Base-by-base conservation (phyloP, 2,329 filamentous ascomycete genomes). In the Phialophora macrospora region DNA sequence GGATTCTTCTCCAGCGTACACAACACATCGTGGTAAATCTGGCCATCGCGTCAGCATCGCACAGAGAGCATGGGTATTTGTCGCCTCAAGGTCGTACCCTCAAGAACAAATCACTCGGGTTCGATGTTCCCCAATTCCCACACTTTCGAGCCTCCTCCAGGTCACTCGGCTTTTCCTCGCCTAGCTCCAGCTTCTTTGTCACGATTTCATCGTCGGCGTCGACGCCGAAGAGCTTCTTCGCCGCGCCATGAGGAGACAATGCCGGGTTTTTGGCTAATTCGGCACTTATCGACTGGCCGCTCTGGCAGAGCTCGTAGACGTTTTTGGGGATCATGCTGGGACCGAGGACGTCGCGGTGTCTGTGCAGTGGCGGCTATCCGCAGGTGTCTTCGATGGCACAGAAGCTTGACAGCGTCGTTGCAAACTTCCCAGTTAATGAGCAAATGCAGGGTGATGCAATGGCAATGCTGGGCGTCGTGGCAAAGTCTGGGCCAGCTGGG, bases 101-200 rank as follows among this genome's bases (percentile, higher is more conserved):
- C 5, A 92, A 76, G 73, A 93, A 93, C 0, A 93, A 77, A 17
- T 87, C 82, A 68, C 88, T 90, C 0, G 90, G 91, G 59, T 81
- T 76, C 1, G 83, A 81, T 0, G 81, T 74, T 0, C 88, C 89
- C 85, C 90, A 93, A 60, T 84, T 86, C 1, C 90, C 90, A 73
- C 89, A 92, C 62, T 81, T 73, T 7, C 78, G 77, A 1, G 88
- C 87, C 52, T 79, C 81, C 46, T 85, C 76, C 28, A 90, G 73
- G 32, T 84, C 82, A 55, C 83, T 80, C 1, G 75, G 38, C 70
- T 63, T 60, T 64, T 73, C 22, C 62, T 72, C 48, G 63, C 59
- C 30, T 69, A 60, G 57, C 12, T 73, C 65, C 62, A 62, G n/a
- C 24, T 64, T 64, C 44, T 67, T 66, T 30, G 61, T 59, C 4